These are phyloP conservation scores for Gracilaria gracilis DNA, from an alignment of 23 red algal species.

Conservation along the genomic window DNA sequence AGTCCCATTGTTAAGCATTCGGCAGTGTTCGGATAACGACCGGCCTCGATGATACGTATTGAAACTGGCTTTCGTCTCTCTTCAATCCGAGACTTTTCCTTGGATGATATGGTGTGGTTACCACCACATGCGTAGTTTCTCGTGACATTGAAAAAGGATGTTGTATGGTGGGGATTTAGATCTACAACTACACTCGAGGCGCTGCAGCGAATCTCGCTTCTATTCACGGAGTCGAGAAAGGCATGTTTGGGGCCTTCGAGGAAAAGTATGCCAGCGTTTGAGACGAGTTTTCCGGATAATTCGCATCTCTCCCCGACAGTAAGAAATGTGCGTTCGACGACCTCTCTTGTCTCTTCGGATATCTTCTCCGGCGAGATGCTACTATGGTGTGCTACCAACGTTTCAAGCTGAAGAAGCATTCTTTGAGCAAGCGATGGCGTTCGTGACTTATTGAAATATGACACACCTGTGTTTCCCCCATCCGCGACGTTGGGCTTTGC, in stretches of 20 bases:
- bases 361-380: not conserved
- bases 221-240: constrained; percentile 66
- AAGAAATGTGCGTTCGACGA: constrained; percentile 26
- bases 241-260: constrained; percentile 14
- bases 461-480: not conserved
- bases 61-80: constrained; percentile 13
- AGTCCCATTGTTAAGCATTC: constrained; percentile 66
- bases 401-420: constrained; percentile 46
- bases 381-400: constrained; percentile 14
- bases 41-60: constrained; percentile 7
- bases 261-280: constrained; percentile 24
- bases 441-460: constrained; percentile 10
- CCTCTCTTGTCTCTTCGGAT: not conserved
- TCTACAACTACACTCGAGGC: constrained; percentile 38
- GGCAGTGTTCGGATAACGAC: constrained; percentile 19
- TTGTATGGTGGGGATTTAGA: constrained; percentile 64
- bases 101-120: constrained; percentile 42
- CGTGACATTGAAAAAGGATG: constrained; percentile 38
- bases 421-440: constrained; percentile 56
- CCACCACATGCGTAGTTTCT: constrained; percentile 56
- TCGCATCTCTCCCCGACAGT: constrained; percentile 31
- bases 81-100: constrained; percentile 29
- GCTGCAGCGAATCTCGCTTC: constrained; percentile 39
- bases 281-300: constrained; percentile 29
- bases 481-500: not conserved